Evolutionary conservation across 805 yeast genomes (phyloP).

Genomic region (Pichia phayaonensis): DNA sequence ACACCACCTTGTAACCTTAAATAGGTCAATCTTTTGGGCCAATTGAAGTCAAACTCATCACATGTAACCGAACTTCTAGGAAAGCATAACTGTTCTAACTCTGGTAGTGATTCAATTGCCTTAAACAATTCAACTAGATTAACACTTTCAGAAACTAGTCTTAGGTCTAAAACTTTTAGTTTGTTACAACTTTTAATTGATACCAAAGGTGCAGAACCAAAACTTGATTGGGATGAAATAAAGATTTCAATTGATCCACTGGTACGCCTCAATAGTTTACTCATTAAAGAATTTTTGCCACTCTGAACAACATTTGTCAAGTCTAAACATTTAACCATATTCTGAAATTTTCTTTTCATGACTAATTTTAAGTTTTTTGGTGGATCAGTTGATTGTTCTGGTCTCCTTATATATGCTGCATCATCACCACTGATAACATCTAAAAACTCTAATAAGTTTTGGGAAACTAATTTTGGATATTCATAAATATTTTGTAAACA

Average conservation of each 20-base stretch:
- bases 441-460: conserved; percentile 67
- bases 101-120: conserved; percentile 55
- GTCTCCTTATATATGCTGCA: conserved; percentile 10
- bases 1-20: conserved; percentile 85
- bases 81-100: conserved; percentile 69
- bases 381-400: neutral
- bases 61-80: conserved; percentile 84
- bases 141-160: conserved; percentile 85
- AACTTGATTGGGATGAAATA: conserved; percentile 90
- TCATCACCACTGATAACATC: conserved; percentile 29
- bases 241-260: conserved; percentile 56
- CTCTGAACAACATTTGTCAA: conserved; percentile 76
- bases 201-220: conserved; percentile 85
- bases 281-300: conserved; percentile 86
- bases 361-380: conserved; percentile 7
- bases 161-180: conserved; percentile 61
- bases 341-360: conserved; percentile 35
- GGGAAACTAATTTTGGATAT: conserved; percentile 54
- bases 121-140: conserved; percentile 72
- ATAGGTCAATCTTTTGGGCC: conserved; percentile 77
- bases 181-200: conserved; percentile 65
- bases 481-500: conserved; percentile 61
- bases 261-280: conserved; percentile 74
- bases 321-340: conserved; percentile 58
- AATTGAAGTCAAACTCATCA: conserved; percentile 46